phyloP scores from a whole-genome alignment of 495 filamentous ascomycete species.

The Aspergillus diversus region DNA sequence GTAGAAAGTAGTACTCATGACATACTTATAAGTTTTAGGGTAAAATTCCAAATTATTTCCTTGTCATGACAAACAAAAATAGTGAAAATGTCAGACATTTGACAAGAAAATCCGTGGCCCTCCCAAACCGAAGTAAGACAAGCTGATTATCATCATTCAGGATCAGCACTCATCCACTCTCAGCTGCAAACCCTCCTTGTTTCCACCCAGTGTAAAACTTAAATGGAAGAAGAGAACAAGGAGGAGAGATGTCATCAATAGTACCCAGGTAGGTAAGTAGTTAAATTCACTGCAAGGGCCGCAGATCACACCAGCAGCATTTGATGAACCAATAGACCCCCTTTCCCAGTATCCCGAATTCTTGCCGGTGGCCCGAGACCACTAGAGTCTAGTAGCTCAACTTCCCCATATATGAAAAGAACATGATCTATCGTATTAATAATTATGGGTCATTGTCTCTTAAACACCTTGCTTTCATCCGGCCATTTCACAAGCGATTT shows the following conservation, averaged over 20 bases:
- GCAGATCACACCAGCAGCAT: not conserved
- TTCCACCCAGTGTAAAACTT: not conserved
- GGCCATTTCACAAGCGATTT: not conserved
- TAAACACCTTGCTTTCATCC: constrained; percentile 1
- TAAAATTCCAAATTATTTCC: no score
- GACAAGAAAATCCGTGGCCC: no score
- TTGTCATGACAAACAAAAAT: not conserved
- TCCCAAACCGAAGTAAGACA: no score
- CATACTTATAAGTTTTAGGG: no score
- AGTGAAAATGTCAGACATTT: not conserved
- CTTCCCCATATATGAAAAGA: not conserved
- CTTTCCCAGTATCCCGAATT: not conserved
- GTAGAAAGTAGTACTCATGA: no score
- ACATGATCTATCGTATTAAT: not conserved
- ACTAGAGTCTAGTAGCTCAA: not conserved
- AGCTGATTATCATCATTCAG: not conserved
- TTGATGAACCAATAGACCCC: not conserved
- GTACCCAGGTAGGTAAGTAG: no score
- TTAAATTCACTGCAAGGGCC: constrained; percentile 12
- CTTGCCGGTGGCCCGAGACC: no score
- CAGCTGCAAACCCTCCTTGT: not conserved
- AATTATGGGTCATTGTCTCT: not conserved
- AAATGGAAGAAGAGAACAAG: not conserved
- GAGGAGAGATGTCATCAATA: constrained; percentile 5
- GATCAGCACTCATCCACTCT: not conserved